Evolutionary conservation across 2,329 filamentous ascomycete genomes (phyloP).

Genomic region (Drechslerella stenobrocha): DNA sequence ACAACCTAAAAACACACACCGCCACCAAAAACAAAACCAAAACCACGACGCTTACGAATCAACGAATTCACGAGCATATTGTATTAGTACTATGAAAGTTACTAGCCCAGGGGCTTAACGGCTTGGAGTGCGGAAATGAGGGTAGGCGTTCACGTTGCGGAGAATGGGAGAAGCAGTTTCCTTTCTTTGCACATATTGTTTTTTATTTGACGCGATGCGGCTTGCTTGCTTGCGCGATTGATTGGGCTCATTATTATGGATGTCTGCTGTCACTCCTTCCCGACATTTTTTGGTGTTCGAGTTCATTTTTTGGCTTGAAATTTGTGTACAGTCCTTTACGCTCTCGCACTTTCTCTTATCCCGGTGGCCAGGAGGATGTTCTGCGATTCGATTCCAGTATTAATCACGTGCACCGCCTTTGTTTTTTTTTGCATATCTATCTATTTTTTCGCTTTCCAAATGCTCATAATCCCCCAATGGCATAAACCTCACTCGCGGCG

Average conservation of each 20-base stretch:
- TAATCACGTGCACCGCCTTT: too few relatives aligned
- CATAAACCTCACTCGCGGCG: too few relatives aligned
- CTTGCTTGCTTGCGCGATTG: slow-evolving; percentile 1
- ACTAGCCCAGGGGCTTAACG: slow-evolving; percentile 28
- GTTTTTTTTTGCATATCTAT: slow-evolving; percentile 23
- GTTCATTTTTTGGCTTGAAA: slow-evolving; percentile 2
- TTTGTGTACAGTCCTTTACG: slow-evolving; percentile 29
- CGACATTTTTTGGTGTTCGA: not conserved
- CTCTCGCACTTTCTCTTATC: slow-evolving; percentile 6
- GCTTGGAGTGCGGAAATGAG: slow-evolving; percentile 31
- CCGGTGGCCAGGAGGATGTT: slow-evolving; percentile 28
- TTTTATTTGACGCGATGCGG: slow-evolving; percentile 1
- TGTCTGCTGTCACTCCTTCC: not conserved
- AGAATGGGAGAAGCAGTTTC: slow-evolving; percentile 36
- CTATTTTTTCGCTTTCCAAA: slow-evolving; percentile 5
- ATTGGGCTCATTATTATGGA: not conserved
- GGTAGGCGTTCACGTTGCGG: slow-evolving; percentile 46
- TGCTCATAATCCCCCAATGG: slow-evolving; percentile 1
- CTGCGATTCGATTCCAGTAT: not conserved
- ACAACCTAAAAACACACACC: slow-evolving; percentile 14
- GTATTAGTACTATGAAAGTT: slow-evolving; percentile 42
- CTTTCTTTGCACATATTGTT: slow-evolving; percentile 30
- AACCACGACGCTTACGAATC: slow-evolving; percentile 31
- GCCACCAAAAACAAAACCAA: slow-evolving; percentile 26
- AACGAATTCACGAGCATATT: slow-evolving; percentile 40